Evolutionary conservation across 2,329 filamentous ascomycete species (phyloP).

Genomic region (Zymoseptoria ardabiliae): DNA sequence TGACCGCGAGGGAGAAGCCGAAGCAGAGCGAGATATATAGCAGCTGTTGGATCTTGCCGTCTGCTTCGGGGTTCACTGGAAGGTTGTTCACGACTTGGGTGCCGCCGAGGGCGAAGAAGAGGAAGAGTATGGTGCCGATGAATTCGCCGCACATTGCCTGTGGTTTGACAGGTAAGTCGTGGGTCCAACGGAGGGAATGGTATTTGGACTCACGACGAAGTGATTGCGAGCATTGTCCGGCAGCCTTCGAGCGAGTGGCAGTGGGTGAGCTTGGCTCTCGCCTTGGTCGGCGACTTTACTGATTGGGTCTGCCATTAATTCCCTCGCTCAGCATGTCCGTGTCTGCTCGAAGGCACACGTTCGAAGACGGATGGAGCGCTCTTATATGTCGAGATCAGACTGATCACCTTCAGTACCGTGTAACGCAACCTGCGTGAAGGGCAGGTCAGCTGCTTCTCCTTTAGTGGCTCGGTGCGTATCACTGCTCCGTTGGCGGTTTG

Average conservation of each 20-base stretch:
- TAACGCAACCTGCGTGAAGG: not conserved
- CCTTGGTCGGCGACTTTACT: not conserved
- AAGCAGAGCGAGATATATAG: conserved; percentile 33
- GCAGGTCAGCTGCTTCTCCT: not conserved
- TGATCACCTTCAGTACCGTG: not conserved
- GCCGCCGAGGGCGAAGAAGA: conserved; percentile 40
- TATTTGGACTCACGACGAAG: conserved; percentile 20
- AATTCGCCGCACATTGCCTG: conserved; percentile 32
- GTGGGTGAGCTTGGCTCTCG: not conserved
- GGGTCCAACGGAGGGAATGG: too few species aligned
- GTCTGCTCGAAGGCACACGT: too few species aligned
- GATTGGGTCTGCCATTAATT: not conserved
- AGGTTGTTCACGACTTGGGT: conserved; percentile 40
- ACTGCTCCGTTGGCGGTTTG: not conserved
- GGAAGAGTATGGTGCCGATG: conserved; percentile 39
- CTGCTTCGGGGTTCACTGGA: conserved; percentile 18
- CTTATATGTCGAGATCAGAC: not conserved
- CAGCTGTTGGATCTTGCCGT: not conserved
- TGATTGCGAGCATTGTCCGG: conserved; percentile 25
- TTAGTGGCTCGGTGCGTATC: not conserved
- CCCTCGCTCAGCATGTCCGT: too few species aligned
- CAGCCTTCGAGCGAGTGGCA: not conserved
- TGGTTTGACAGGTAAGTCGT: too few species aligned
- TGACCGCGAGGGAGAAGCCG: conserved; percentile 36
- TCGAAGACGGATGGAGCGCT: not conserved